A percentile compares a stretch with the other conserved stretches of the same genome.
Conservation (phyloP, 2,329 filamentous ascomycete genomes). For the Xylaria sp. region DNA sequence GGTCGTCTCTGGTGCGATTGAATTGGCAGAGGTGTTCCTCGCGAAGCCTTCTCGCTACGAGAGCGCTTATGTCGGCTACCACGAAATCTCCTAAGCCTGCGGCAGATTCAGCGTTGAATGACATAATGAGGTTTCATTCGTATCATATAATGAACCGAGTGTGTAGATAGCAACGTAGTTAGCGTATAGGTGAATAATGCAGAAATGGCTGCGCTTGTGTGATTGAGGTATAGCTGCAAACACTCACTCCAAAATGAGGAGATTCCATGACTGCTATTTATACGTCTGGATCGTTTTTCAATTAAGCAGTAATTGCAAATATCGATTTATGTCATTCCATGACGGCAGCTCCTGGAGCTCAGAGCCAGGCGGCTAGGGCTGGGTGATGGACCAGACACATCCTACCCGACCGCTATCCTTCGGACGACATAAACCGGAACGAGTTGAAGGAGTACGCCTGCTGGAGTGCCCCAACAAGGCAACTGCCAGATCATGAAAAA, state of each 20-base stretch:
- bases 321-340: not conserved
- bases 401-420: not conserved
- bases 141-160: not conserved
- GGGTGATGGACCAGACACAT: not conserved
- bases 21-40: conserved; percentile 21
- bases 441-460: not conserved
- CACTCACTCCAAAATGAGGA: not conserved
- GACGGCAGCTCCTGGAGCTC: not conserved
- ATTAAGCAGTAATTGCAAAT: not conserved
- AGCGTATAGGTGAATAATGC: not conserved
- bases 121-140: not conserved
- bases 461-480: not conserved
- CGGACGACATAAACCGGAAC: not conserved
- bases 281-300: not conserved
- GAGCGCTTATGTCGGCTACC: conserved; percentile 17
- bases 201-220: not conserved
- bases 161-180: not conserved
- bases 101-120: not conserved
- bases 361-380: not conserved
- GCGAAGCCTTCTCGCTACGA: conserved; percentile 17
- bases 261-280: conserved; percentile 6
- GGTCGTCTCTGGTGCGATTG: conserved; percentile 11
- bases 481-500: not conserved
- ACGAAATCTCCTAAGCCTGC: conserved; percentile 15
- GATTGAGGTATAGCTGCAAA: not conserved